Conservation (phyloP, 2,329 filamentous ascomycete genomes). For the Cladosporium phlei region DNA sequence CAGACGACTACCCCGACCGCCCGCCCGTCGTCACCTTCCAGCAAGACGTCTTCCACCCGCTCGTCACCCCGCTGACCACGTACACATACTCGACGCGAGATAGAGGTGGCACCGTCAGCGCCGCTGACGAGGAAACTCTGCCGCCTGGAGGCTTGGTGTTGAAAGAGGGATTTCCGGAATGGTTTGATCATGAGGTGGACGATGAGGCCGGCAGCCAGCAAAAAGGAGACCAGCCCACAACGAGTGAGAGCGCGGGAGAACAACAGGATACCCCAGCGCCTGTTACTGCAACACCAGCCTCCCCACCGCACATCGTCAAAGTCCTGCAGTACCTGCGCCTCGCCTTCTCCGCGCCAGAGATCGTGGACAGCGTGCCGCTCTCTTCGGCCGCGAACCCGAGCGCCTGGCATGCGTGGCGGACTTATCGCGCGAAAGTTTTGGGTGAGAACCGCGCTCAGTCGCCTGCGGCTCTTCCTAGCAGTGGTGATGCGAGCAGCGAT, state of each 20-base stretch:
- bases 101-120: slow-evolving; percentile 72
- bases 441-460: slow-evolving; percentile 1
- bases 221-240: background rate
- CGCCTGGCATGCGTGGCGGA: slow-evolving; percentile 90
- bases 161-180: slow-evolving; percentile 82
- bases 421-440: slow-evolving; percentile 52
- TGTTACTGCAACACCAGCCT: background rate
- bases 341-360: slow-evolving; percentile 70
- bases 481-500: slow-evolving; percentile 17
- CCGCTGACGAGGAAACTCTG: slow-evolving; percentile 74
- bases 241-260: slow-evolving; percentile 1
- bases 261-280: background rate
- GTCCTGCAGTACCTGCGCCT: slow-evolving; percentile 77
- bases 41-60: slow-evolving; percentile 90
- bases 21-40: slow-evolving; percentile 83
- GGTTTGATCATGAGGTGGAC: slow-evolving; percentile 54
- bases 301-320: slow-evolving; percentile 39
- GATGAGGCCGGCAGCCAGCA: background rate
- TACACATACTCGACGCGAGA: slow-evolving; percentile 85
- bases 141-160: slow-evolving; percentile 88
- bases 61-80: slow-evolving; percentile 88
- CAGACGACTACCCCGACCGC: slow-evolving; percentile 68
- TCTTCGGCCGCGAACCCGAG: slow-evolving; percentile 83
- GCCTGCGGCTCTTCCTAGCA: background rate
- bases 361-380: slow-evolving; percentile 74